Conservation (phyloP, 148 eudicot genomes). For the Oxyria digyna region DNA sequence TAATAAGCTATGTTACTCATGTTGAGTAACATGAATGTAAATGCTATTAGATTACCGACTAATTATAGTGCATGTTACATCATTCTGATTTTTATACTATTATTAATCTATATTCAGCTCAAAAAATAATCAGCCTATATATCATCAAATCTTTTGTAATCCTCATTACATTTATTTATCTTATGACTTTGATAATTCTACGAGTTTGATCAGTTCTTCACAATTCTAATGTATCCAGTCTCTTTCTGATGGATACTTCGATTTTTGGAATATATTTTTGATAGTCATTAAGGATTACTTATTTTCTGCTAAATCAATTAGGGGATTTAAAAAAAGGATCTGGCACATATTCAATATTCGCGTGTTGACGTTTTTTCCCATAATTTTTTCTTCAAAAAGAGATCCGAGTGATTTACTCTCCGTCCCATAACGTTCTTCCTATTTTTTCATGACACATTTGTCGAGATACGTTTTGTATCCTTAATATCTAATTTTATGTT, state of each 20-base stretch:
- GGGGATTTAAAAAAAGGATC: background rate
- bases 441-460: no score
- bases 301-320: background rate
- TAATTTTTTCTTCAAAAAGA: background rate
- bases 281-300: background rate
- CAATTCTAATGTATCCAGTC: background rate
- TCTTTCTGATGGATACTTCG: no score
- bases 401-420: background rate
- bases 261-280: background rate
- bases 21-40: no score
- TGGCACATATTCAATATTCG: background rate
- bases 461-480: no score
- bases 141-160: background rate
- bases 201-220: background rate
- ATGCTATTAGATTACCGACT: background rate
- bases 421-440: no score
- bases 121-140: no score
- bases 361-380: background rate
- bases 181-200: background rate
- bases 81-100: no score
- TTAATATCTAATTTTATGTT: no score
- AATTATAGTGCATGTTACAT: background rate
- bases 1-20: no score
- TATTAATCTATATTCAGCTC: no score
- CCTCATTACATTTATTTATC: background rate